Evolutionary conservation across 2,329 filamentous ascomycete species (phyloP).

Genomic region (Didymella sp.): DNA sequence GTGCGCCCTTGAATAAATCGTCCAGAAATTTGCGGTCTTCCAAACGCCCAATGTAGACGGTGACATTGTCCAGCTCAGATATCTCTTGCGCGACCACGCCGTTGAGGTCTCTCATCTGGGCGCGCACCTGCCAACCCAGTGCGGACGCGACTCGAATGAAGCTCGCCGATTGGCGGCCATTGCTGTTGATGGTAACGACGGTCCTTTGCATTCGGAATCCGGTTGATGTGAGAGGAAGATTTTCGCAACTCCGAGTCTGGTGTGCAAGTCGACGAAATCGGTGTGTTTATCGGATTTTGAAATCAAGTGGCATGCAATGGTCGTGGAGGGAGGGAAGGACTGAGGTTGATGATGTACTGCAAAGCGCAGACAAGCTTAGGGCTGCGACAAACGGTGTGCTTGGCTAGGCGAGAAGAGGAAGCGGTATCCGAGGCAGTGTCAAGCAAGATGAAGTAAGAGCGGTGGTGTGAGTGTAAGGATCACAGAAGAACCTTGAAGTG

Average conservation of each 20-base stretch:
- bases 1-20: slow-evolving; percentile 80
- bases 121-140: slow-evolving; percentile 90
- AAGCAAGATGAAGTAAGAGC: slow-evolving; percentile 24
- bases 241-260: not conserved
- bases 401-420: slow-evolving; percentile 16
- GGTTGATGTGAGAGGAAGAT: not conserved
- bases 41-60: slow-evolving; percentile 69
- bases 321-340: slow-evolving; percentile 18
- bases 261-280: slow-evolving; percentile 8
- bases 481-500: slow-evolving; percentile 1
- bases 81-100: slow-evolving; percentile 90
- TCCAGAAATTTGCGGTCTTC: slow-evolving; percentile 78
- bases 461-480: slow-evolving; percentile 31
- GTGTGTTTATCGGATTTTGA: not conserved
- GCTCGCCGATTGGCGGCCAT: slow-evolving; percentile 92
- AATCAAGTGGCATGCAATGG: slow-evolving; percentile 26
- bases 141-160: slow-evolving; percentile 93
- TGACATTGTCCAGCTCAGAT: slow-evolving; percentile 80
- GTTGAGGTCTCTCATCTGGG: slow-evolving; percentile 86
- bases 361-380: slow-evolving; percentile 31
- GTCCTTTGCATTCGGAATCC: slow-evolving; percentile 59
- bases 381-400: not conserved
- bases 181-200: slow-evolving; percentile 93
- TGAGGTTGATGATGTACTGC: slow-evolving; percentile 27
- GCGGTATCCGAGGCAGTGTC: not conserved